Conservation (phyloP, 495 filamentous ascomycete species). For the Xanthoparmelia taractica region DNA sequence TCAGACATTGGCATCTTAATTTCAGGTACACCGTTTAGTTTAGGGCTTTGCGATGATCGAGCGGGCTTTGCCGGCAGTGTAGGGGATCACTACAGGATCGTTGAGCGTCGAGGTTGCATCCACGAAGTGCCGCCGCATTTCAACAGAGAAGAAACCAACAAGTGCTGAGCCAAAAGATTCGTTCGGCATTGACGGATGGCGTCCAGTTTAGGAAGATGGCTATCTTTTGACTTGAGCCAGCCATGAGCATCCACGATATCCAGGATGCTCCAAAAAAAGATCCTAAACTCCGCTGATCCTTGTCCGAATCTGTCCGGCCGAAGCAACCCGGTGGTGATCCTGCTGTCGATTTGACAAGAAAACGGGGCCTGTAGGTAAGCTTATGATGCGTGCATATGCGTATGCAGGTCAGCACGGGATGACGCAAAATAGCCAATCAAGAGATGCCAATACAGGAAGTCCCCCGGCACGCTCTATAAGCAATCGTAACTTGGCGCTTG, state of each 20-base stretch:
- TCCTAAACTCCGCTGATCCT: conserved; percentile 4
- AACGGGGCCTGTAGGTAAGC: conserved; percentile 4
- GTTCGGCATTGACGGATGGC: neutral
- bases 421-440: neutral
- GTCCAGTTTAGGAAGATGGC: neutral
- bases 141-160: neutral
- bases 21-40: conserved; percentile 36
- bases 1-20: conserved; percentile 39
- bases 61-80: neutral
- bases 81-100: neutral
- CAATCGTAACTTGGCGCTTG: conserved; percentile 14
- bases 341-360: neutral
- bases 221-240: neutral
- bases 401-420: conserved; percentile 8
- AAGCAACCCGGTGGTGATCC: neutral
- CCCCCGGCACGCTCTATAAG: neutral
- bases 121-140: neutral
- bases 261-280: neutral
- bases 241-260: neutral
- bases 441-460: conserved; percentile 6
- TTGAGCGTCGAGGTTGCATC: neutral
- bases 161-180: neutral
- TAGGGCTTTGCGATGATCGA: conserved; percentile 4
- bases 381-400: conserved; percentile 12
- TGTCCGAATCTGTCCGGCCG: conserved; percentile 4